Evolutionary conservation across 345 rosid species (phyloP).

Genomic region (Aurinia saxatilis): DNA sequence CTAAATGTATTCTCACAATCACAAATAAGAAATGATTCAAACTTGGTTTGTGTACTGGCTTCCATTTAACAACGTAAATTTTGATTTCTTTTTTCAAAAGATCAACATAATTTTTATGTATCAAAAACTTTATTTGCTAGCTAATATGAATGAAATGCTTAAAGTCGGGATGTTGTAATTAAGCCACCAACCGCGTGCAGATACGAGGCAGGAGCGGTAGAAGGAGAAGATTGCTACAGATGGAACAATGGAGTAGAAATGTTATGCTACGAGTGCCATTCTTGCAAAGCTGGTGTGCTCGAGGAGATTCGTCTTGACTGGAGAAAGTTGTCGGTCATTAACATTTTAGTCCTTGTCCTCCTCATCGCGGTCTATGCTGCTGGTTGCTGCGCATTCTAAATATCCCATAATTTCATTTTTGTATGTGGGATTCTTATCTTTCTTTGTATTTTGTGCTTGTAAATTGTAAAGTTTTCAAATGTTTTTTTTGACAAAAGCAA

Average conservation of each 20-base stretch:
- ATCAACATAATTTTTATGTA: neutral
- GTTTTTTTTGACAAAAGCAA: neutral
- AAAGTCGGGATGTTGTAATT: conserved; percentile 97
- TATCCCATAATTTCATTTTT: neutral
- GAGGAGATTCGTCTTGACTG: conserved; percentile 74
- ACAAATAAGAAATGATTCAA: too few relatives aligned
- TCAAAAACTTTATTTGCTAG: neutral
- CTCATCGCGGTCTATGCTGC: conserved; percentile 64
- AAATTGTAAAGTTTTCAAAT: too few relatives aligned
- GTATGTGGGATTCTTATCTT: too few relatives aligned
- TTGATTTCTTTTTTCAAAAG: too few relatives aligned
- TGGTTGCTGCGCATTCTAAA: conserved; percentile 65
- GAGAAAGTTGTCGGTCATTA: conserved; percentile 75
- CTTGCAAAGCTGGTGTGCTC: conserved; percentile 91
- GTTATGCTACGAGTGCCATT: conserved; percentile 88
- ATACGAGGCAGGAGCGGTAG: conserved; percentile 46
- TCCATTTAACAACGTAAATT: too few relatives aligned
- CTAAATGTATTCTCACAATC: too few relatives aligned
- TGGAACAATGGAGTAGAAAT: conserved; percentile 60
- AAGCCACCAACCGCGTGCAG: conserved; percentile 86
- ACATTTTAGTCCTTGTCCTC: conserved; percentile 55
- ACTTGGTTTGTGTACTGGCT: too few relatives aligned
- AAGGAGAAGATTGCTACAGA: conserved; percentile 57
- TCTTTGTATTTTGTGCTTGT: too few relatives aligned
- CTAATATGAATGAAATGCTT: neutral